phyloP scores from a whole-genome alignment of 2,329 filamentous ascomycete species.

The Tolypocladium ovalisporum region DNA sequence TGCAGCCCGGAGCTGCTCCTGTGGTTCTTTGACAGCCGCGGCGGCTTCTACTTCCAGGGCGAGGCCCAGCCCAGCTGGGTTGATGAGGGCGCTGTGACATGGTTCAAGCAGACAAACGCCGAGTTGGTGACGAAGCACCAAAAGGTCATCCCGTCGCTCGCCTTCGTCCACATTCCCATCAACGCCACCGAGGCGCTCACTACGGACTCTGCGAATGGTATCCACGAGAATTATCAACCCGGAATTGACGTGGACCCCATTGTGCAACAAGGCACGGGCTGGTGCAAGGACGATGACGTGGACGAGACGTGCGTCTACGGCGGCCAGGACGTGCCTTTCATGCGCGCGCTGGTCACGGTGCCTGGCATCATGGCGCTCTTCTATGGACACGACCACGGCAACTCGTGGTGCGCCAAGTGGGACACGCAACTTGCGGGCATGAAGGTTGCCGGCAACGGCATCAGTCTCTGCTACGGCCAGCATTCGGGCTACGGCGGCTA shows the following conservation, averaged over 20 bases:
- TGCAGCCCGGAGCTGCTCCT: conserved; percentile 38
- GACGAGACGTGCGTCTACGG: conserved; percentile 29
- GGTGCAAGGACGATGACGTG: conserved; percentile 28
- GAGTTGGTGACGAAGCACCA: conserved; percentile 11
- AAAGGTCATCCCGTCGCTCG: conserved; percentile 30
- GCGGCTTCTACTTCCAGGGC: conserved; percentile 39
- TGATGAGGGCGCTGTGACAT: conserved; percentile 29
- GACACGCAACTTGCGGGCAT: conserved; percentile 23
- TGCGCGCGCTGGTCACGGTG: conserved; percentile 46
- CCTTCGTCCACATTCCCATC: conserved; percentile 38
- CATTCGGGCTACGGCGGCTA: conserved; percentile 64
- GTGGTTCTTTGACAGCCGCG: conserved; percentile 65
- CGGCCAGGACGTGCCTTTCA: conserved; percentile 48
- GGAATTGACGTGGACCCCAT: conserved; percentile 35
- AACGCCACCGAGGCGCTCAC: conserved; percentile 30
- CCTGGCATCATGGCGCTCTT: conserved; percentile 47
- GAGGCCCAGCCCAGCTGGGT: conserved; percentile 33
- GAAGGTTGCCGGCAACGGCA: conserved; percentile 27
- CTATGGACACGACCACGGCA: conserved; percentile 56
- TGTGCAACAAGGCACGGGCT: conserved; percentile 30
- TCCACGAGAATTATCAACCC: conserved; percentile 26
- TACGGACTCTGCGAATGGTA: conserved; percentile 9
- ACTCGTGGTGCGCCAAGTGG: conserved; percentile 47
- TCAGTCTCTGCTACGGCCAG: conserved; percentile 47
- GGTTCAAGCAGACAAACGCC: conserved; percentile 27